Base-by-base conservation (phyloP, 768 basidiomycete genomes). In the Auricularia heimuer region DNA sequence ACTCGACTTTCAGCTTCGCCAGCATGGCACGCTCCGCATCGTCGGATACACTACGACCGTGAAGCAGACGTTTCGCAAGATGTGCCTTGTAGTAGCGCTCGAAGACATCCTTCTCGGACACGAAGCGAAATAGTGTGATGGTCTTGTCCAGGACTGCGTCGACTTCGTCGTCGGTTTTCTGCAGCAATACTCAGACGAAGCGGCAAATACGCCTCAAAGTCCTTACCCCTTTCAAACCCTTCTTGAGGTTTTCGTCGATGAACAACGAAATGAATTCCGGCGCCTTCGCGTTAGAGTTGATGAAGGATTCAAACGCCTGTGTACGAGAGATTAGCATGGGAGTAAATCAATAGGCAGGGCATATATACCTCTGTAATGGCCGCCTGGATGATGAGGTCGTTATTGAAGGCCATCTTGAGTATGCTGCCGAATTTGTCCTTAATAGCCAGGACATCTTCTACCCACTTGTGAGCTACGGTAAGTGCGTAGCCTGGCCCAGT, bases 1-100 rank as follows among this genome's bases (percentile, higher is more conserved):
- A 95, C 77, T 98, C 96, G 33, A 96, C 83, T 77, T 98, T 98
- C 71, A 99, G 85, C 76, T 97, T 98, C 58, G 93, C 88, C 1
- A 99, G 83, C 94, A 99, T 98, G 65, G 90, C 92, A 58, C 91
- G 89, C 73, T 99, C 97, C 3, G 97, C 95, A 75, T 99, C 97
- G 70, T 99, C 97, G 0, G 94, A 97, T 6, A 95, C 86, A 21
- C 94, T 96, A 18, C 95, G 87, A 10, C 85, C 85, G 35, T 84
- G 82, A 36, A 98, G 81, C 11, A 99, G 81, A 39, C 97, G 92
- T 73, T 94, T 92, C 4, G 96, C 92, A 36, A 99, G 86, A 74
- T 98, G 97, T 16, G 82, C 83, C 77, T 98, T 98, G 80, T 99
- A 99, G 74, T 98, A 98, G 39, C 92, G 84, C 75, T 99, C 97